Percentiles rank a stretch among this genome's conserved stretches.
Evolutionary conservation across 78 protist genomes (phyloP).

Genomic region (Cavenderia fasciculata): DNA sequence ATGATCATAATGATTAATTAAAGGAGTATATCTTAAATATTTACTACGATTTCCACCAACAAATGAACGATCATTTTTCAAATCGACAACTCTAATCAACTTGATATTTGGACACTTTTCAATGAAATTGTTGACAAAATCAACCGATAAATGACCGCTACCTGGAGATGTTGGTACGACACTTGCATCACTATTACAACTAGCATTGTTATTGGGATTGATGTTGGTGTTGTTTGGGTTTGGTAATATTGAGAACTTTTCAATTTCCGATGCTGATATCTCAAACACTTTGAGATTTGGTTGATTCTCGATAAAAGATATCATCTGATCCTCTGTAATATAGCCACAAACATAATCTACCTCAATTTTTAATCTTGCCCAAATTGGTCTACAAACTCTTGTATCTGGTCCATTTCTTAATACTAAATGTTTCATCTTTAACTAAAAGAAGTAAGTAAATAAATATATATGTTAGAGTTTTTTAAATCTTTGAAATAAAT

Average conservation of each 20-base stretch:
- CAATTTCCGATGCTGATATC: conserved; percentile 20
- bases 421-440: conserved; percentile 40
- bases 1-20: not conserved
- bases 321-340: conserved; percentile 28
- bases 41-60: conserved; percentile 18
- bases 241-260: conserved; percentile 10
- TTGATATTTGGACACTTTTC: conserved; percentile 17
- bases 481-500: no score
- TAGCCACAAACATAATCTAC: not conserved
- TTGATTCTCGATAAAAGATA: conserved; percentile 21
- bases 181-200: not conserved
- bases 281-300: conserved; percentile 49
- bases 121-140: conserved; percentile 3
- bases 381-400: conserved; percentile 50
- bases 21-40: not conserved
- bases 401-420: conserved; percentile 46
- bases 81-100: conserved; percentile 30
- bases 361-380: conserved; percentile 43
- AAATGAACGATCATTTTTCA: conserved; percentile 8
- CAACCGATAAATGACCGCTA: conserved; percentile 39
- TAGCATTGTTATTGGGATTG: not conserved
- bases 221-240: not conserved
- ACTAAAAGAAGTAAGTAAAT: no score
- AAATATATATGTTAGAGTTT: no score
- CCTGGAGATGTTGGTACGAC: not conserved